Base-by-base conservation (phyloP, 2,329 filamentous ascomycete species). In the Ascochyta lentis region DNA sequence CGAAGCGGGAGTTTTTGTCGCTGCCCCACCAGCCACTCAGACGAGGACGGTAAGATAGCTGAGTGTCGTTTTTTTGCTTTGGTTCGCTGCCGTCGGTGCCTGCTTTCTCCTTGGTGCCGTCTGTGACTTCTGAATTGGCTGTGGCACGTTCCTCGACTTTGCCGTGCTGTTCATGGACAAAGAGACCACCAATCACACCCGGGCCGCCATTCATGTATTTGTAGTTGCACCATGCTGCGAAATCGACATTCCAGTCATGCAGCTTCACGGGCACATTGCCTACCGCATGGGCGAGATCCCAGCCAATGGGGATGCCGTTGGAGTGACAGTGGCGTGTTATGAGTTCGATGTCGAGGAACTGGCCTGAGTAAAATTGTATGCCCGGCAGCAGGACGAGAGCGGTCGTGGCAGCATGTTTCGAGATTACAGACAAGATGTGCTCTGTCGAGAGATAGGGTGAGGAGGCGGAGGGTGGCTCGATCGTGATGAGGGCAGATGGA, bases 141-240 rank as follows among this genome's bases (percentile, higher is more conserved):
- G 52, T 15, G 26, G 59, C 16, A 3, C 49, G 50, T 37, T 57
- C 22, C 46, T 69, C 64, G n/a, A 90, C 86, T 23, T 74, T 73
- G 37, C 89, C 86, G 71, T 96, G 89, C 35, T 79, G 81, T 70
- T 91, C 86, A 73, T 96, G 91, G 8, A 96, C 89, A 63, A 92
- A 96, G 0, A 89, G 80, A 0, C 89, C 92, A 1, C 86, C 91
- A 60, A 96, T 96, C 15, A 87, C 83, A 4, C 92, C 92, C 0
- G 92, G 91, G 0, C 92, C 92, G 24, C 88, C 87, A 71, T 96
- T 96, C 73, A 96, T 84, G 78, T 96, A 96, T 78, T 96, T 96
- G 82, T 96, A 96, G 16, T 89, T 93, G 76, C 92, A 96, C 92
- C 92, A 96, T 49, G 85, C 90, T 15, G 93, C 92, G 68, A 96